phyloP scores from a whole-genome alignment of 2,329 filamentous ascomycete species.

The Blumeria hordei region DNA sequence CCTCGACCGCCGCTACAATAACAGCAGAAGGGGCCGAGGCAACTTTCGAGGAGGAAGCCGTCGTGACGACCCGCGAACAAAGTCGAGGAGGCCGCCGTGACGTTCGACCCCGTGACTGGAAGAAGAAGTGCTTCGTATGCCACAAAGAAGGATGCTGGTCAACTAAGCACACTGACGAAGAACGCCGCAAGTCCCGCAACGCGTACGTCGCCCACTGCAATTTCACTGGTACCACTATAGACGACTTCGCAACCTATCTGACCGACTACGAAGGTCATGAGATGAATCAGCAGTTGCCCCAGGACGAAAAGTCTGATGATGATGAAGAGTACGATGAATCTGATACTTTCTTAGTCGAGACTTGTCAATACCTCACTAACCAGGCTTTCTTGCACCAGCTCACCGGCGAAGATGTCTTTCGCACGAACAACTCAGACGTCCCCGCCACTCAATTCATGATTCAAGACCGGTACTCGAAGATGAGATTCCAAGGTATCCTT shows the following conservation, averaged over 20 bases:
- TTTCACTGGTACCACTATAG: not conserved
- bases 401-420: not conserved
- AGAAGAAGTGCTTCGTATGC: constrained; percentile 1
- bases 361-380: not conserved
- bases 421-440: not conserved
- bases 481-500: not conserved
- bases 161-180: not conserved
- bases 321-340: not conserved
- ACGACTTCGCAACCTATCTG: constrained; percentile 1
- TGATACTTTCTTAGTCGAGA: not conserved
- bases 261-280: not conserved
- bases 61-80: too few relatives aligned
- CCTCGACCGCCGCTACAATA: not conserved
- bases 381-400: not conserved
- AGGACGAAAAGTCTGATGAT: not conserved
- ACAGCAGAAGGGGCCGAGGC: not conserved
- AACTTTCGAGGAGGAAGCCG: not conserved
- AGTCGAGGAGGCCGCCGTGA: too few relatives aligned
- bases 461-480: not conserved
- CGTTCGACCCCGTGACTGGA: not conserved
- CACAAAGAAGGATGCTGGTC: not conserved
- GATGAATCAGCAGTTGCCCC: not conserved
- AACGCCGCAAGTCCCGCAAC: not conserved
- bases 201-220: not conserved
- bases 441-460: not conserved